Percentiles rank a stretch among this genome's conserved stretches.
Evolutionary conservation across 2,329 filamentous ascomycete genomes (phyloP).

Genomic region (Dothideomycetidae sp.): DNA sequence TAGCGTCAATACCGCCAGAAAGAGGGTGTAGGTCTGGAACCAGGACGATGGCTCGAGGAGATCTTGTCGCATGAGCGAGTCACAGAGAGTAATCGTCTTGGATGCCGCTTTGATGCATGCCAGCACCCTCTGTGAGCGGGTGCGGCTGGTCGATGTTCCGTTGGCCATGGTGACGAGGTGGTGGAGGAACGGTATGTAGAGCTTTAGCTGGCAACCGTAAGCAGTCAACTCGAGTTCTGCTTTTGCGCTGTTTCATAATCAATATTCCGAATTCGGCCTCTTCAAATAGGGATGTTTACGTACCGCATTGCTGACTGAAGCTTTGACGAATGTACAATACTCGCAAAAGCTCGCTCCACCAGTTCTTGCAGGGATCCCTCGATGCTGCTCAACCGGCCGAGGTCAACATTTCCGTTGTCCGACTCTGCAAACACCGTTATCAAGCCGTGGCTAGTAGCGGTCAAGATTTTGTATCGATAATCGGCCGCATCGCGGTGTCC

Average conservation of each 20-base stretch:
- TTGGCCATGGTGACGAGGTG: conserved; percentile 5
- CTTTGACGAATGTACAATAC: not conserved
- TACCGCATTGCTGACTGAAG: not conserved
- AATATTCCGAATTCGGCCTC: not conserved
- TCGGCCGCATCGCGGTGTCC: too few species aligned
- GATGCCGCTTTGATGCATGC: conserved; percentile 8
- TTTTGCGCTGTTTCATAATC: not conserved
- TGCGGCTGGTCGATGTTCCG: not conserved
- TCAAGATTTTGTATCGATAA: not conserved
- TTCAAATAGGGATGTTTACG: not conserved
- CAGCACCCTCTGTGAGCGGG: conserved; percentile 4
- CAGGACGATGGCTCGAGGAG: conserved; percentile 6
- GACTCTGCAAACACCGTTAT: conserved; percentile 1
- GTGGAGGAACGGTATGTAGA: conserved; percentile 8
- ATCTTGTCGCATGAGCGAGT: not conserved
- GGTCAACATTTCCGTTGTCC: conserved; percentile 1
- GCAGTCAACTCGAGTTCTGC: conserved; percentile 6
- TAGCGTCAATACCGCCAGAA: conserved; percentile 4
- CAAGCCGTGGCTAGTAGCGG: conserved; percentile 6
- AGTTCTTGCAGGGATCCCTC: conserved; percentile 5
- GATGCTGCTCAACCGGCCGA: conserved; percentile 4
- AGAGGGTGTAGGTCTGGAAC: conserved; percentile 8
- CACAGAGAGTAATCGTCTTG: conserved; percentile 5
- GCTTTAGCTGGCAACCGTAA: conserved; percentile 7
- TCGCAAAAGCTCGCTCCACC: conserved; percentile 1